Evolutionary conservation across 176 grass and related monocot genomes (phyloP), one percentile per base, ranked within the genome.

Genomic region (Eragrostis curvula): DNA sequence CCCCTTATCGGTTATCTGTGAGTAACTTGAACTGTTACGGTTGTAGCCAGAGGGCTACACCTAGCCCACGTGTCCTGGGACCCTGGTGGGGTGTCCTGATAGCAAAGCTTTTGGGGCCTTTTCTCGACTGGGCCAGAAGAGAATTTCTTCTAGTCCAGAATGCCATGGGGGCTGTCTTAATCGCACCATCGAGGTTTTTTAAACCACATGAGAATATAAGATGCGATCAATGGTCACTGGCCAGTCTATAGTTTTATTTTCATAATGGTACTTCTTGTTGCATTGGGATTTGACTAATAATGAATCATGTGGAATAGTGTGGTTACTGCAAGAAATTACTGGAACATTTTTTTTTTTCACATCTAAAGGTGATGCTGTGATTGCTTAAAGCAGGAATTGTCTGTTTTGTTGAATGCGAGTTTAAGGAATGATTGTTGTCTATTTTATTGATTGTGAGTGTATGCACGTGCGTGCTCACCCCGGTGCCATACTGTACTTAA

Each of bases 361-460:
- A 52, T 27, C 72, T 14, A 65, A 30, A 49, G 73, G 10, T 52
- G 76, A 64, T 16, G 24, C 11, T 55, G 59, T 15, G 48, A 50
- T 70, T 71, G n/a, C n/a, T 59, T 43, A 64, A 51, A 52, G n/a
- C 45, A 65, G 16, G 15, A 20, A 14, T 40, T 41, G 28, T 40
- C 7, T 41, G 18, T 78, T 78, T 56, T n/a, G n/a, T 51, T 75
- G 48, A 25, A 28, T 64, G 23, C 58, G 60, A 59, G 1, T 70
- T 36, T 32, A 57, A 43, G 30, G 17, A 27, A 52, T 15, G 14
- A 25, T 25, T 25, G 29, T 28, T 29, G 43, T 61, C 16, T 62
- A 17, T 85, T 85, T 39, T 71, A 2, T 48, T 79, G 55, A 36
- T 20, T 70, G n/a, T 55, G 55, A 52, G 0, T 73, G 25, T 78